These are phyloP conservation scores for Rhizomucor pusillus DNA, from an alignment of 371 early-diverging fungal genomes.

Conservation along the genomic window DNA sequence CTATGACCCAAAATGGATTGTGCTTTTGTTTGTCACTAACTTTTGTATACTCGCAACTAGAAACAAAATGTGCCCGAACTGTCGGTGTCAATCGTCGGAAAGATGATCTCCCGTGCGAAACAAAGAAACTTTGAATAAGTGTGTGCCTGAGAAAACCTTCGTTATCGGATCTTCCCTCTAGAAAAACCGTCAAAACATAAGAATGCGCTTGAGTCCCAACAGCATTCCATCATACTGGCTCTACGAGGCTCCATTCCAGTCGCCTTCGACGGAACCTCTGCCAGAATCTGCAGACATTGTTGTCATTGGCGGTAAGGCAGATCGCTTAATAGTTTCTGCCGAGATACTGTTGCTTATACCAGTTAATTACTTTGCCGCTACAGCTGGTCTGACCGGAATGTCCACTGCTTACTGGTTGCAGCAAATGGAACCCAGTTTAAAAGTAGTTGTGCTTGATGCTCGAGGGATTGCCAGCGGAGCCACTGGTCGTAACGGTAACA, in stretches of 20 bases:
- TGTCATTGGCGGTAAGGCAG: conserved; percentile 35
- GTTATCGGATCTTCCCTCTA: too few species aligned
- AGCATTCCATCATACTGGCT: conserved; percentile 41
- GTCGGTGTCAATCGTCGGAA: too few species aligned
- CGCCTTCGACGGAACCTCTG: conserved; percentile 13
- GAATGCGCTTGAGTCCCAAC: conserved; percentile 14
- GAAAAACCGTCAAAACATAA: too few species aligned
- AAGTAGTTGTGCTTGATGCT: conserved; percentile 44
- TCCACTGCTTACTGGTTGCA: conserved; percentile 31
- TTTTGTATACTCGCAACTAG: too few species aligned
- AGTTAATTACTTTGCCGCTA: not conserved
- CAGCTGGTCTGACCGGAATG: conserved; percentile 30
- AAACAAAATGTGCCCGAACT: too few species aligned
- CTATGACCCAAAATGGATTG: too few species aligned
- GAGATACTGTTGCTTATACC: not conserved
- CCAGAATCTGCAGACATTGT: conserved; percentile 31
- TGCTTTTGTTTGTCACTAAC: too few species aligned
- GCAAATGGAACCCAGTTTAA: conserved; percentile 26
- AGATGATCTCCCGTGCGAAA: too few species aligned
- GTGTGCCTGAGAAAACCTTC: too few species aligned
- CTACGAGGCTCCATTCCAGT: conserved; percentile 22
- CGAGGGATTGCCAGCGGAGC: conserved; percentile 48
- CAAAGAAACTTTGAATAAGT: too few species aligned
- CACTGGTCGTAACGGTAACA: conserved; percentile 49
- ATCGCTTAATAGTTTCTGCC: not conserved